Conservation (phyloP, 1,284 basidiomycete species). For the Xerocomus cyaneibrunnescens region DNA sequence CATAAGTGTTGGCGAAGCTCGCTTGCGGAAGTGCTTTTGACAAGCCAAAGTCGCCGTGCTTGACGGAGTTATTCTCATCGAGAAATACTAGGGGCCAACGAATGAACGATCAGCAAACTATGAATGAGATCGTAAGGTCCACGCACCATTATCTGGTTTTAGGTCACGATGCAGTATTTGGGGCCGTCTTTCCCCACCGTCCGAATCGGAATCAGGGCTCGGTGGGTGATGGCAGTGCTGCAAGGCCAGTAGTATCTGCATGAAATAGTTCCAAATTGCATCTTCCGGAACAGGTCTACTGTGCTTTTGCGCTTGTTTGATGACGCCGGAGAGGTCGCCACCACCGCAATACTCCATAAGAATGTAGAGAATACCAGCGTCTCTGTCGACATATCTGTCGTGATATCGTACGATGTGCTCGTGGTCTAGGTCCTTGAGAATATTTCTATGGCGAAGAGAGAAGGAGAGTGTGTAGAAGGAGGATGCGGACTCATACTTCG, state of each 20-base stretch:
- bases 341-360: conserved; percentile 97
- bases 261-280: conserved; percentile 92
- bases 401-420: conserved; percentile 95
- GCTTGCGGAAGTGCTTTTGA: conserved; percentile 88
- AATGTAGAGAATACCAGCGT: conserved; percentile 90
- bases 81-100: conserved; percentile 74
- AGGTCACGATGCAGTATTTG: conserved; percentile 93
- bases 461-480: background rate
- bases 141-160: conserved; percentile 94
- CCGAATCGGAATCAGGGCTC: conserved; percentile 43
- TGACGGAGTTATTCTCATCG: conserved; percentile 76
- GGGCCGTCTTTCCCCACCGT: conserved; percentile 52
- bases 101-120: background rate
- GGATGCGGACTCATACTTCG: conserved; percentile 78
- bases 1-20: conserved; percentile 93
- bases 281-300: conserved; percentile 82
- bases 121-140: conserved; percentile 1
- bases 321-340: conserved; percentile 86
- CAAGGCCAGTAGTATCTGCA: conserved; percentile 89
- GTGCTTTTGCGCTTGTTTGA: conserved; percentile 73
- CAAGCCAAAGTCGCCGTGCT: conserved; percentile 95
- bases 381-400: conserved; percentile 88
- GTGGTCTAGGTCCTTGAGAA: conserved; percentile 91
- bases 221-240: conserved; percentile 89
- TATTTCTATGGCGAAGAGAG: conserved; percentile 63